Evolutionary conservation across 768 basidiomycete species (phyloP).

Genomic region (Nidularia pulvinata): DNA sequence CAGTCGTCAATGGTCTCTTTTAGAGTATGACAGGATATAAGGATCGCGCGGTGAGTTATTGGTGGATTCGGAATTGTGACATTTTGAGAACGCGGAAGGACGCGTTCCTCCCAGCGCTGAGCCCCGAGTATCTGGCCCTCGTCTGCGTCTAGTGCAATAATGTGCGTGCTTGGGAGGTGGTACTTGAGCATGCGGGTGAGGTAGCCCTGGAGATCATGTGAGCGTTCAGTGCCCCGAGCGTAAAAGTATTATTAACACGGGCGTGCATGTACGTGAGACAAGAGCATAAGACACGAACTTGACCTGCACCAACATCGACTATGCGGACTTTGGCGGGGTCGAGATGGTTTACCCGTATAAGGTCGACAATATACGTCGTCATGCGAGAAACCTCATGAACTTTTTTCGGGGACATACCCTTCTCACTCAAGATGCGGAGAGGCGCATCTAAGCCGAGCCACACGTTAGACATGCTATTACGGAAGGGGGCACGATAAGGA

Average conservation of each 20-base stretch:
- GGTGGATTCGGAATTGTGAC: slow-evolving; percentile 11
- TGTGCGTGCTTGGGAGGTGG: slow-evolving; percentile 30
- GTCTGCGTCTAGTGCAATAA: slow-evolving; percentile 71
- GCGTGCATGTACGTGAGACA: background rate
- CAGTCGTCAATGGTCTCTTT: slow-evolving; percentile 48
- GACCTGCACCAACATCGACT: slow-evolving; percentile 78
- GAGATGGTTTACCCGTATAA: slow-evolving; percentile 25
- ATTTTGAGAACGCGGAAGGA: slow-evolving; percentile 12
- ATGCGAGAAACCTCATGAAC: slow-evolving; percentile 70
- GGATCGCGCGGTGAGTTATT: slow-evolving; percentile 55
- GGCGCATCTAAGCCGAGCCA: slow-evolving; percentile 2
- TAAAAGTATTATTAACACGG: background rate
- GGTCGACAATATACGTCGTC: slow-evolving; percentile 46
- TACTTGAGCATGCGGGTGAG: slow-evolving; percentile 50
- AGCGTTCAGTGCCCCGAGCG: background rate
- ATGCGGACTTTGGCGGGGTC: slow-evolving; percentile 30
- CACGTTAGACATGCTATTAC: too few relatives aligned
- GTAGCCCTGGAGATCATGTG: slow-evolving; percentile 45
- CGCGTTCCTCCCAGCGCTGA: slow-evolving; percentile 33
- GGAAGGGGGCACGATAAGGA: background rate
- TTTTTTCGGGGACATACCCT: slow-evolving; percentile 79
- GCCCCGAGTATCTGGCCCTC: slow-evolving; percentile 60
- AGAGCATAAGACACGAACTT: slow-evolving; percentile 33
- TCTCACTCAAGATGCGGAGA: slow-evolving; percentile 7
- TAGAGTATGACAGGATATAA: slow-evolving; percentile 51